Conservation (phyloP, 768 basidiomycete genomes). For the Termitomyces eurrhizus region DNA sequence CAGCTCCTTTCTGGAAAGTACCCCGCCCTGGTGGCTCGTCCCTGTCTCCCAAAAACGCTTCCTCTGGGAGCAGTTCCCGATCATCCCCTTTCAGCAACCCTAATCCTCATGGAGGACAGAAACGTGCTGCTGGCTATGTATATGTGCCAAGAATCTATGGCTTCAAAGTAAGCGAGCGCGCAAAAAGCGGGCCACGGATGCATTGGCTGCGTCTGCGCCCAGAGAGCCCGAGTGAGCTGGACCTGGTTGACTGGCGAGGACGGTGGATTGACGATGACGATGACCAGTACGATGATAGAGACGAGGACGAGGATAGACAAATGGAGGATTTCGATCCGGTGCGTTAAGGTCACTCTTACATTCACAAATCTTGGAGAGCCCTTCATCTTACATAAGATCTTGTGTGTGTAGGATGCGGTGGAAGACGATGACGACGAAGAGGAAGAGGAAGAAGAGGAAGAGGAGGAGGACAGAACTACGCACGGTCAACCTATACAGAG, state of each 20-base stretch:
- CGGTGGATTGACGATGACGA: conserved; percentile 75
- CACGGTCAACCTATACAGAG: conserved; percentile 30
- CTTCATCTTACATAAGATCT: conserved; percentile 6
- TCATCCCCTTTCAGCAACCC: conserved; percentile 76
- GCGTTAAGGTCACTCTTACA: conserved; percentile 24
- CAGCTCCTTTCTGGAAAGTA: conserved; percentile 90
- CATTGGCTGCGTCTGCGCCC: conserved; percentile 92
- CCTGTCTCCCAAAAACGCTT: conserved; percentile 50
- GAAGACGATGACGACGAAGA: conserved; percentile 55
- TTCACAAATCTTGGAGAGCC: conserved; percentile 6
- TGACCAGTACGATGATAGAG: conserved; percentile 58
- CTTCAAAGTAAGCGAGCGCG: conserved; percentile 94
- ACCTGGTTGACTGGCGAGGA: conserved; percentile 87
- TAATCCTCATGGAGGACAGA: conserved; percentile 86
- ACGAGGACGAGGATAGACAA: conserved; percentile 67
- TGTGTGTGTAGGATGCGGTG: conserved; percentile 39
- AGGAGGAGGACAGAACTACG: conserved; percentile 28
- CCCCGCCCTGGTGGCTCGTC: conserved; percentile 53
- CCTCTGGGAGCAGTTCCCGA: conserved; percentile 44
- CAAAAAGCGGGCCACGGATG: conserved; percentile 95
- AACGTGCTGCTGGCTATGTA: conserved; percentile 79
- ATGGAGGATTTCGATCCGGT: conserved; percentile 90
- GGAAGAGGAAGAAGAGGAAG: conserved; percentile 58
- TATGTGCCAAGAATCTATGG: conserved; percentile 95
- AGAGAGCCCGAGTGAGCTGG: conserved; percentile 73